These are phyloP conservation scores for Chlorella sp. DNA, from an alignment of 139 green algal species.

Conservation along the genomic window DNA sequence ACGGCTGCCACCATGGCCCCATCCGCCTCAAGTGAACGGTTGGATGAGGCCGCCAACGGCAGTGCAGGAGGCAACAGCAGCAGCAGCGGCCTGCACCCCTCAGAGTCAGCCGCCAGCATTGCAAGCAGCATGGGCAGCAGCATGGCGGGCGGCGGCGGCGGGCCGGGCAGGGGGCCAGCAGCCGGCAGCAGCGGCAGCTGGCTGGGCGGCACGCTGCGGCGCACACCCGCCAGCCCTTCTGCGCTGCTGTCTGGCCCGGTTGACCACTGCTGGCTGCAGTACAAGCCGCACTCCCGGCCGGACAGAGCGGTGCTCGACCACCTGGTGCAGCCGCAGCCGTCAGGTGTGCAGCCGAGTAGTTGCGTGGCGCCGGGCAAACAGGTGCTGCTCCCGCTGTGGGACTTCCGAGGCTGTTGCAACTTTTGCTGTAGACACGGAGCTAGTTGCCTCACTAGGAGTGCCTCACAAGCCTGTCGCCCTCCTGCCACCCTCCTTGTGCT, in stretches of 20 bases:
- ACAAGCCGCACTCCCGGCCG: slow-evolving; percentile 62
- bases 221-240: slow-evolving; percentile 50
- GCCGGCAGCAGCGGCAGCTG: not conserved
- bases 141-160: not conserved
- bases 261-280: slow-evolving; percentile 70
- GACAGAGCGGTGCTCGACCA: slow-evolving; percentile 64
- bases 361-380: too few relatives aligned
- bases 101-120: slow-evolving; percentile 1
- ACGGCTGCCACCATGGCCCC: slow-evolving; percentile 34
- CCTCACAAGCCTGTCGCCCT: not conserved
- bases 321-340: slow-evolving; percentile 14
- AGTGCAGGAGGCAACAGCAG: not conserved
- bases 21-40: not conserved
- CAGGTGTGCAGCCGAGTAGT: not conserved
- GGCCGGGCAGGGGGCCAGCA: not conserved
- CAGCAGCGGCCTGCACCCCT: not conserved
- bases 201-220: slow-evolving; percentile 45
- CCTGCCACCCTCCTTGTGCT: not conserved
- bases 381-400: not conserved
- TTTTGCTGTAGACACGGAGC: not conserved
- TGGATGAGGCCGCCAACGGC: not conserved
- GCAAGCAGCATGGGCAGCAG: slow-evolving; percentile 1
- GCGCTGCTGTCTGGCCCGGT: slow-evolving; percentile 68
- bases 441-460: not conserved
- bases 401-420: not conserved